Base-by-base conservation (phyloP, 129 eudicot species). In the Rutidosis leptorrhynchoides region DNA sequence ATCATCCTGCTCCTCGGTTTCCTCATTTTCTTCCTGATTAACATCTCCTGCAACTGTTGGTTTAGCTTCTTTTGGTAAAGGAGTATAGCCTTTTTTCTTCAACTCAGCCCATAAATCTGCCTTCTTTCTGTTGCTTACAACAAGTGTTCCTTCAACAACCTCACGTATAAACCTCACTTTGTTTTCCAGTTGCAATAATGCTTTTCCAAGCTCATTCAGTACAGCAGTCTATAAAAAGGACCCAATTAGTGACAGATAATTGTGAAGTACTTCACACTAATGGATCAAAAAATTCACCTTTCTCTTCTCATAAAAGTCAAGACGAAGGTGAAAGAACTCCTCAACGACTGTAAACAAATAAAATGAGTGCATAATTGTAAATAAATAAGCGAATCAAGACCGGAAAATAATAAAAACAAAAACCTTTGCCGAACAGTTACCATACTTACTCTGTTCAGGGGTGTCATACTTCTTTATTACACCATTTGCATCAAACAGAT, bases 371-470 rank as follows among this genome's bases (percentile, higher is more conserved):
- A 26, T 35, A 16, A n/a, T n/a, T n/a, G n/a, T n/a, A n/a, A n/a
- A 40, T 35, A 51, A 62, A 19, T 11, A 40, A 69, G 69, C 27
- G 6, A 10, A 48, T 12, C 16, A 59, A 49, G 1, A 68, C 12
- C 4, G 30, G 14, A 29, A 20, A 59, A 45, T 10, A 30, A n/a
- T n/a, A n/a, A n/a, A n/a, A 6, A n/a, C 3, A 59, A 16, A 22
- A 23, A 19, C 12, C 27, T 8, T 19, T 7, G 19, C 6, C 25
- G 5, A 29, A 29, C 25, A 32, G 46, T 15, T 51, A 3, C 10
- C 21, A 23, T 7, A 28, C 95, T 8, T 86, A 88, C 96, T 88
- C 73, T 91, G 88, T 78, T 91, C 98, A 62, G 98, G 89, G 49
- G 75, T 69, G 32, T 87, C 96, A 70, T 93, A 92, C 77, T 83